phyloP scores from a whole-genome alignment of 1,139 yeast genomes.

The Yamadazyma triangularis region DNA sequence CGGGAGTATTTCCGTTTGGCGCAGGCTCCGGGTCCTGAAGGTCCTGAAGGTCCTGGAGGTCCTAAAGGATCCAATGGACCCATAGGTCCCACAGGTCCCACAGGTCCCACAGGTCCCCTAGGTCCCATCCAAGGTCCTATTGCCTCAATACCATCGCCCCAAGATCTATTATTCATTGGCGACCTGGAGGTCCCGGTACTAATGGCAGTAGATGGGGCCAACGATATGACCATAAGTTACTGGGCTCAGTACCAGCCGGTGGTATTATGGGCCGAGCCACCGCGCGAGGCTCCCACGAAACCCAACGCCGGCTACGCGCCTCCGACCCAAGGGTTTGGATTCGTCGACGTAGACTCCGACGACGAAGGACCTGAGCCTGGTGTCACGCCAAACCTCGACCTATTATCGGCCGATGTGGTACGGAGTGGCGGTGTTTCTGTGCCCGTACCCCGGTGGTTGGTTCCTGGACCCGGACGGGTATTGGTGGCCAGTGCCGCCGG shows the following conservation, averaged over 20 bases:
- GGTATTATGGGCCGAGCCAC: constrained; percentile 18
- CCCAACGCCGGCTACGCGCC: too few relatives aligned
- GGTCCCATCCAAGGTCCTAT: constrained; percentile 12
- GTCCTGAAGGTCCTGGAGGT: background rate
- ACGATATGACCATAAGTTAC: constrained; percentile 16
- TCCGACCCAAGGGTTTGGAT: constrained; percentile 39
- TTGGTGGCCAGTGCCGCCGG: constrained; percentile 2
- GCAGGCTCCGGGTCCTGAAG: background rate
- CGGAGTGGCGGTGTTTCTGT: too few relatives aligned
- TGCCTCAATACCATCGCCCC: too few relatives aligned
- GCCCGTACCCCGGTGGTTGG: background rate
- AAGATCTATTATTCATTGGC: too few relatives aligned
- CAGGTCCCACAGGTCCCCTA: background rate
- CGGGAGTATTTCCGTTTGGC: background rate
- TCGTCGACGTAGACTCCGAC: constrained; percentile 22
- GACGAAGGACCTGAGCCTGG: constrained; percentile 8
- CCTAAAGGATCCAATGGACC: background rate
- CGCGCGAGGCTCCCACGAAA: too few relatives aligned
- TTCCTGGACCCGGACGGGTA: too few relatives aligned
- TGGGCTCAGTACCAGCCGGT: constrained; percentile 31
- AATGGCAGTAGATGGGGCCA: constrained; percentile 13
- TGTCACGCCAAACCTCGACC: too few relatives aligned
- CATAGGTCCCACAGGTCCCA: background rate
- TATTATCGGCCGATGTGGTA: too few relatives aligned
- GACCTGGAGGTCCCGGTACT: constrained; percentile 11